phyloP scores from a whole-genome alignment of 2,329 filamentous ascomycete genomes.

The Fusarium decemcellulare region DNA sequence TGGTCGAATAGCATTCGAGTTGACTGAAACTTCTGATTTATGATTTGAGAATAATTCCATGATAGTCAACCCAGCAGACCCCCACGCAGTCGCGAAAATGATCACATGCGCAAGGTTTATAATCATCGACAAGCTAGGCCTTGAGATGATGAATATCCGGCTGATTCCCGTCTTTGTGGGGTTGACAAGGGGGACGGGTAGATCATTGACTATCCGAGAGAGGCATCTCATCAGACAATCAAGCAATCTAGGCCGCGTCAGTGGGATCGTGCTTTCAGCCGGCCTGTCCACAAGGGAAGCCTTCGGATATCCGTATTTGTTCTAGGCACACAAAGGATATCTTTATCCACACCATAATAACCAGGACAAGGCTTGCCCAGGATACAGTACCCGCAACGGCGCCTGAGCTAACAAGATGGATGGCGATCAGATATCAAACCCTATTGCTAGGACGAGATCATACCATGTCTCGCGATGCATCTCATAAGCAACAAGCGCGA shows the following conservation, averaged over 20 bases:
- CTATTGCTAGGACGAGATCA: neutral
- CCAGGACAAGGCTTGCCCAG: neutral
- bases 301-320: constrained; percentile 4
- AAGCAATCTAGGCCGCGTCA: constrained; percentile 4
- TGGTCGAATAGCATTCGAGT: neutral
- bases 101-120: constrained; percentile 30
- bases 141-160: constrained; percentile 7
- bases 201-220: constrained; percentile 21
- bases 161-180: constrained; percentile 7
- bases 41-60: neutral
- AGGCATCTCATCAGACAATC: constrained; percentile 3
- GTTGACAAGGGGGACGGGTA: constrained; percentile 24
- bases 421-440: constrained; percentile 28
- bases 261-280: neutral
- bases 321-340: neutral
- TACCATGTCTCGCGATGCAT: neutral
- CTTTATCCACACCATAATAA: neutral
- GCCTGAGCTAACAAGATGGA: constrained; percentile 28
- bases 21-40: neutral
- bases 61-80: constrained; percentile 2
- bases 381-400: constrained; percentile 53
- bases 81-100: constrained; percentile 7
- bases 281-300: neutral
- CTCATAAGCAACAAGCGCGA: neutral
- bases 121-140: neutral